Evolutionary conservation across 1,284 basidiomycete species (phyloP).

Genomic region (Pseudozyma hubeiensis): DNA sequence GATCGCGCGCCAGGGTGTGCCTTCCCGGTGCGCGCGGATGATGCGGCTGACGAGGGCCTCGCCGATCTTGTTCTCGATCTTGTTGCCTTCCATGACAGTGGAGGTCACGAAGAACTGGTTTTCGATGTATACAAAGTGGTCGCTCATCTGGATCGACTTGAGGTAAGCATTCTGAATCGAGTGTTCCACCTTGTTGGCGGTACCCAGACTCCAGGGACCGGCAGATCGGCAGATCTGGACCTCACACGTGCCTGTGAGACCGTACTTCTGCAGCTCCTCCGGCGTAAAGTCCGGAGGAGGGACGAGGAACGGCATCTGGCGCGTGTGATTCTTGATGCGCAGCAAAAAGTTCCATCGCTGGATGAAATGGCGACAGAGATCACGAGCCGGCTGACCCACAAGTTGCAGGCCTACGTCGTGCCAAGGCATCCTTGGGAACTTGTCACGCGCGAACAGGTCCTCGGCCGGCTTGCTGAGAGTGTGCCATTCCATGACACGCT

Average conservation of each 20-base stretch:
- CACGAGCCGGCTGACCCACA: conserved; percentile 94
- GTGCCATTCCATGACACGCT: conserved; percentile 87
- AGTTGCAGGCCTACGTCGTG: conserved; percentile 97
- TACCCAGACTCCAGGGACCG: conserved; percentile 96
- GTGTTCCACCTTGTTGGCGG: conserved; percentile 83
- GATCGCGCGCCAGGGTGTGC: conserved; percentile 88
- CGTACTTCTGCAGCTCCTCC: conserved; percentile 81
- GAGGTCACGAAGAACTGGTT: conserved; percentile 99
- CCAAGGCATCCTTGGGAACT: conserved; percentile 96
- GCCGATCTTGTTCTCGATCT: conserved; percentile 92
- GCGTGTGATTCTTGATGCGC: conserved; percentile 78
- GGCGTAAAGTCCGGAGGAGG: conserved; percentile 93
- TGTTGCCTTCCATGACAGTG: conserved; percentile 86
- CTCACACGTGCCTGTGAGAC: conserved; percentile 94
- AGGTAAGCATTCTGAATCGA: conserved; percentile 96
- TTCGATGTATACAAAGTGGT: conserved; percentile 78
- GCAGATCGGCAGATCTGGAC: conserved; percentile 95
- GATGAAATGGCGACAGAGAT: conserved; percentile 93
- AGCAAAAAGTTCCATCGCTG: conserved; percentile 76
- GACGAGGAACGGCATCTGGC: conserved; percentile 91
- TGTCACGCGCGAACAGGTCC: conserved; percentile 91
- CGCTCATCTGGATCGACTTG: conserved; percentile 90
- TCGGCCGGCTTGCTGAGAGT: conserved; percentile 89
- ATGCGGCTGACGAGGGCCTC: conserved; percentile 93
- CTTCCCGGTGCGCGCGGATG: conserved; percentile 85